A percentile compares a stretch with the other conserved stretches of the same genome.
phyloP scores from a whole-genome alignment of 768 basidiomycete genomes.

The Phanerodontia chrysosporium region DNA sequence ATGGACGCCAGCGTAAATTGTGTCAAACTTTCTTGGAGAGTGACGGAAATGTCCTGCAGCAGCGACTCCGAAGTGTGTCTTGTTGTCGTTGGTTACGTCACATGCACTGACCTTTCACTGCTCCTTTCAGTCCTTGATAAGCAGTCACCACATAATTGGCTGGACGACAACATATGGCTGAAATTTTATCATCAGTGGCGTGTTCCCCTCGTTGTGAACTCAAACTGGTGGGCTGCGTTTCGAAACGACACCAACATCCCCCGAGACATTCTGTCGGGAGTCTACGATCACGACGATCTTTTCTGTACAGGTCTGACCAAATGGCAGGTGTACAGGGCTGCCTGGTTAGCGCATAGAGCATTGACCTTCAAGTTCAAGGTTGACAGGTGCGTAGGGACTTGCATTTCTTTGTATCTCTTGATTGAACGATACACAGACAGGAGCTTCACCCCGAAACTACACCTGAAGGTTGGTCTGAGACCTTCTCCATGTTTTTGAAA shows the following conservation, averaged over 20 bases:
- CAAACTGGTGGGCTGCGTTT: conserved; percentile 95
- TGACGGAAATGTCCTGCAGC: conserved; percentile 65
- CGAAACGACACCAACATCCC: conserved; percentile 68
- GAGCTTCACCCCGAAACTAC: conserved; percentile 68
- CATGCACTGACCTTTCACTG: conserved; percentile 6
- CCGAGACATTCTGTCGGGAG: conserved; percentile 23
- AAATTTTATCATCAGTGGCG: conserved; percentile 88
- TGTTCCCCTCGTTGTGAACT: conserved; percentile 79
- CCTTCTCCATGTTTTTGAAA: no score
- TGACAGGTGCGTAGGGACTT: conserved; percentile 46
- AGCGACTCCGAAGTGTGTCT: conserved; percentile 60
- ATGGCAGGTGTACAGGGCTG: conserved; percentile 86
- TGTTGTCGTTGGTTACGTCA: no score
- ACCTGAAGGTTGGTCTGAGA: conserved; percentile 47
- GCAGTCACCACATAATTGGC: conserved; percentile 85
- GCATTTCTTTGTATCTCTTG: neutral
- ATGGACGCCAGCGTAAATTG: conserved; percentile 51
- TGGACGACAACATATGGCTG: conserved; percentile 91
- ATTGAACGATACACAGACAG: conserved; percentile 40
- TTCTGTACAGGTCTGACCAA: conserved; percentile 44
- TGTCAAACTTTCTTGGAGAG: conserved; percentile 68
- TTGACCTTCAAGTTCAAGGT: conserved; percentile 69
- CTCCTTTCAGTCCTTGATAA: conserved; percentile 63
- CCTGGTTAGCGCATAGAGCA: conserved; percentile 72
- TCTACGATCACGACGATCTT: conserved; percentile 12